These are phyloP conservation scores for Aleurites moluccanus DNA, from an alignment of 441 rosid genomes.

Conservation along the genomic window DNA sequence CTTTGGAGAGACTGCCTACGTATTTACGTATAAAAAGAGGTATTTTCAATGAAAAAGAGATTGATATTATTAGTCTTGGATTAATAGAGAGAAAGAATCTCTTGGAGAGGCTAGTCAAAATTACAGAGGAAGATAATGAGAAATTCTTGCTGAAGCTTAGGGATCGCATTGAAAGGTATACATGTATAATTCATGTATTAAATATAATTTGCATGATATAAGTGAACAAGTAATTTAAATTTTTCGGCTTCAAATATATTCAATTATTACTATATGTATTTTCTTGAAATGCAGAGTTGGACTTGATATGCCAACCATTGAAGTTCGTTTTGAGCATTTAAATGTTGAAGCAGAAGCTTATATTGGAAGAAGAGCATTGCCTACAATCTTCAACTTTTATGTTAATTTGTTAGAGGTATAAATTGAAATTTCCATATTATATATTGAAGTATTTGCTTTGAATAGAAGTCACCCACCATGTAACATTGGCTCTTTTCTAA, in stretches of 20 bases:
- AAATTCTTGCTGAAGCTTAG: slow-evolving; percentile 58
- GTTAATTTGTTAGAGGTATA: slow-evolving; percentile 44
- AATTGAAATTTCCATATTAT: too few relatives aligned
- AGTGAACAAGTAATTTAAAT: background rate
- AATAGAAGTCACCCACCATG: background rate
- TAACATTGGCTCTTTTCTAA: slow-evolving; percentile 1
- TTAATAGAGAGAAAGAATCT: slow-evolving; percentile 48
- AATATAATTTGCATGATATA: background rate
- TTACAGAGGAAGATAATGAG: slow-evolving; percentile 65
- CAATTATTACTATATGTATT: background rate
- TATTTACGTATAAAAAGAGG: slow-evolving; percentile 50
- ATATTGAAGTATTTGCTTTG: background rate
- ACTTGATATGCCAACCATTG: slow-evolving; percentile 59
- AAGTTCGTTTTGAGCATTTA: slow-evolving; percentile 61
- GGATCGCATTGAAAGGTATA: slow-evolving; percentile 63
- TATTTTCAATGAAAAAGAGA: slow-evolving; percentile 43
- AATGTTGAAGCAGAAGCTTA: slow-evolving; percentile 61
- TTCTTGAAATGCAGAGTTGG: slow-evolving; percentile 42
- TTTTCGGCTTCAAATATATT: background rate
- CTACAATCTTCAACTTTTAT: slow-evolving; percentile 56
- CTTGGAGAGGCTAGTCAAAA: slow-evolving; percentile 52
- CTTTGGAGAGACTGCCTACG: slow-evolving; percentile 61
- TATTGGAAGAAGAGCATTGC: slow-evolving; percentile 65
- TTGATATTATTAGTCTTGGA: slow-evolving; percentile 47
- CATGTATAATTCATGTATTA: too few relatives aligned